Percentiles rank a stretch among this genome's conserved stretches.
Evolutionary conservation across 2,329 filamentous ascomycete species (phyloP).

Genomic region (Penicillium decumbens): DNA sequence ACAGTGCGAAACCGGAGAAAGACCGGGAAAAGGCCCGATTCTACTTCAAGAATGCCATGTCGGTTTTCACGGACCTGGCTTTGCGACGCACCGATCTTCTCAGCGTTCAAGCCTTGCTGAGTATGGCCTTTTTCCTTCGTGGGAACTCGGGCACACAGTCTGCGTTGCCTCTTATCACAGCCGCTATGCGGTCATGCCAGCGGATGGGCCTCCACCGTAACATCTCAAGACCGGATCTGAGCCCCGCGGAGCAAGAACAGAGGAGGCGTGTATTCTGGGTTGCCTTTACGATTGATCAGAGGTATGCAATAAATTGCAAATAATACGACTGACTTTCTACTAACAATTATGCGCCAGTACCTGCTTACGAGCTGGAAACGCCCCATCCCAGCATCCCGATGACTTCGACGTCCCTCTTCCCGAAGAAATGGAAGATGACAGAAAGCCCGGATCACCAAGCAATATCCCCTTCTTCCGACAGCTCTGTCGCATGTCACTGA

Average conservation of each 20-base stretch:
- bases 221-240: slow-evolving; percentile 80
- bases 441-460: slow-evolving; percentile 74
- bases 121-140: slow-evolving; percentile 88
- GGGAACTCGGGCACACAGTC: slow-evolving; percentile 92
- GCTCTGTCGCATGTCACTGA: slow-evolving; percentile 81
- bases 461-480: slow-evolving; percentile 91
- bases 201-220: slow-evolving; percentile 91
- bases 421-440: slow-evolving; percentile 78
- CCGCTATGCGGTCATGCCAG: slow-evolving; percentile 80
- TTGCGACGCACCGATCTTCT: slow-evolving; percentile 90
- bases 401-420: slow-evolving; percentile 92
- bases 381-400: slow-evolving; percentile 65
- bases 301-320: slow-evolving; percentile 39
- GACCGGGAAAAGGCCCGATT: slow-evolving; percentile 89
- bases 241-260: slow-evolving; percentile 85
- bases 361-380: slow-evolving; percentile 61
- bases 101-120: slow-evolving; percentile 85
- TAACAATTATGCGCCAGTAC: slow-evolving; percentile 43
- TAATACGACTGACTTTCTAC: not conserved
- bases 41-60: slow-evolving; percentile 92
- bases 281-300: slow-evolving; percentile 65
- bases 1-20: slow-evolving; percentile 77
- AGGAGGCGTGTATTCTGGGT: slow-evolving; percentile 71
- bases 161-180: slow-evolving; percentile 78
- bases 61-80: slow-evolving; percentile 80